phyloP scores from a whole-genome alignment of 768 basidiomycete genomes.

The Nidularia pulvinata region DNA sequence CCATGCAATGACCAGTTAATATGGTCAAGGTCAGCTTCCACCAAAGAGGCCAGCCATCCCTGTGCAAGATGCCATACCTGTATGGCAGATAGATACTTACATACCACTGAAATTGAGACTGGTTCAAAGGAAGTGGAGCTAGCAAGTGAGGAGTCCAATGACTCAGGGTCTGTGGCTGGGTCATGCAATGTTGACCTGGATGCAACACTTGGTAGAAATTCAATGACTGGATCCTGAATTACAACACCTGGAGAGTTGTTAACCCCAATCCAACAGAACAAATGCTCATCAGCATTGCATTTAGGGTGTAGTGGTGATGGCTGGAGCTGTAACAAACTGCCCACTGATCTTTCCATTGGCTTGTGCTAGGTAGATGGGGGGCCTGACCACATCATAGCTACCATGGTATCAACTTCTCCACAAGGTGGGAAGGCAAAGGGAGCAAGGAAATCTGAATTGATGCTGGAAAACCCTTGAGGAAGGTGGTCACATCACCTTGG shows the following conservation, averaged over 20 bases:
- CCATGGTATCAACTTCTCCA: neutral
- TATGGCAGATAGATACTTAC: conserved; percentile 32
- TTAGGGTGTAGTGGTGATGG: neutral
- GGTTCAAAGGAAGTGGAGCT: conserved; percentile 22
- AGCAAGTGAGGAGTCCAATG: conserved; percentile 1
- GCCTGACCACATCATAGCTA: neutral
- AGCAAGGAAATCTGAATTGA: neutral
- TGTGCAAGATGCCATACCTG: conserved; percentile 36
- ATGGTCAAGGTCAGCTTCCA: neutral
- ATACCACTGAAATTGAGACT: conserved; percentile 13
- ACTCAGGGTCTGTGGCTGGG: conserved; percentile 20
- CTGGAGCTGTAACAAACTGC: neutral
- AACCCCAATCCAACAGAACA: neutral
- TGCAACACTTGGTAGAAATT: neutral
- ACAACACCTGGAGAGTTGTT: neutral
- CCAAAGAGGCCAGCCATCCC: conserved; percentile 27
- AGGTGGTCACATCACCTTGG: neutral
- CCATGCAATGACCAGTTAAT: neutral
- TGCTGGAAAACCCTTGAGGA: neutral
- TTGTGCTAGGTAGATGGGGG: neutral
- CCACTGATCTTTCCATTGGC: neutral
- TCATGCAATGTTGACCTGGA: conserved; percentile 13
- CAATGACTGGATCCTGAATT: neutral
- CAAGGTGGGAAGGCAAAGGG: neutral
- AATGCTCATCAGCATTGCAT: neutral